Conservation (phyloP, 2,329 filamentous ascomycete species). For the Diaporthe batatas region DNA sequence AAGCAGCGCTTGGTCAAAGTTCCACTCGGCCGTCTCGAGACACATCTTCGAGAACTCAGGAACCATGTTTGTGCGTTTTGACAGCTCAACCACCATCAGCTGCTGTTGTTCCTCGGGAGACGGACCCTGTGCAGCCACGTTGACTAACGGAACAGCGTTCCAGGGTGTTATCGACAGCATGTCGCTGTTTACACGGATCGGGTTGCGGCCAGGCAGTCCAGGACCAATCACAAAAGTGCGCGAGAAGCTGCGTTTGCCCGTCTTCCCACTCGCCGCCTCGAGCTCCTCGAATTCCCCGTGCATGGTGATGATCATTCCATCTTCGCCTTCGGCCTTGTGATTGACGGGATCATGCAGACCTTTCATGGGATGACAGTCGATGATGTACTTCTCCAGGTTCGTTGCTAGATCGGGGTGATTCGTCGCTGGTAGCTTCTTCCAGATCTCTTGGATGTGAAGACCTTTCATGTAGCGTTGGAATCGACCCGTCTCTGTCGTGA, state of each 20-base stretch:
- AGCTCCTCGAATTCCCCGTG: slow-evolving; percentile 88
- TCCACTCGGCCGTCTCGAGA: slow-evolving; percentile 82
- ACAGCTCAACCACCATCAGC: slow-evolving; percentile 80
- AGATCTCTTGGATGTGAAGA: slow-evolving; percentile 74
- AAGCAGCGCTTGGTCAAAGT: slow-evolving; percentile 79
- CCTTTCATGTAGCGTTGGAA: slow-evolving; percentile 77
- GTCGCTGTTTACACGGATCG: slow-evolving; percentile 83
- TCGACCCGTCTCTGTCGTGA: slow-evolving; percentile 68
- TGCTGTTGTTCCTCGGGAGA: slow-evolving; percentile 68
- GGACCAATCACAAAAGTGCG: slow-evolving; percentile 85
- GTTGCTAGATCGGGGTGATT: slow-evolving; percentile 79
- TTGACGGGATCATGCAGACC: slow-evolving; percentile 78
- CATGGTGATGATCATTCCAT: slow-evolving; percentile 82
- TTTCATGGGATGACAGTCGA: slow-evolving; percentile 83
- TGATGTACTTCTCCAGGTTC: slow-evolving; percentile 80
- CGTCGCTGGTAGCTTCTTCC: slow-evolving; percentile 78
- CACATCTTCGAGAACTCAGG: slow-evolving; percentile 84
- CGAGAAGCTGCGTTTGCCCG: slow-evolving; percentile 82
- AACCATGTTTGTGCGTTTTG: slow-evolving; percentile 84
- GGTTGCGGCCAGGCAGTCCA: slow-evolving; percentile 72
- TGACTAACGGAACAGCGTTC: slow-evolving; percentile 61
- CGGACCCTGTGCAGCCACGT: slow-evolving; percentile 43
- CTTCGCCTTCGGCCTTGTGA: slow-evolving; percentile 74
- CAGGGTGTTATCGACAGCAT: slow-evolving; percentile 81
- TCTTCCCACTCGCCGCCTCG: slow-evolving; percentile 66